Evolutionary conservation across 345 rosid genomes (phyloP).

Genomic region (Linum usitatissimum): DNA sequence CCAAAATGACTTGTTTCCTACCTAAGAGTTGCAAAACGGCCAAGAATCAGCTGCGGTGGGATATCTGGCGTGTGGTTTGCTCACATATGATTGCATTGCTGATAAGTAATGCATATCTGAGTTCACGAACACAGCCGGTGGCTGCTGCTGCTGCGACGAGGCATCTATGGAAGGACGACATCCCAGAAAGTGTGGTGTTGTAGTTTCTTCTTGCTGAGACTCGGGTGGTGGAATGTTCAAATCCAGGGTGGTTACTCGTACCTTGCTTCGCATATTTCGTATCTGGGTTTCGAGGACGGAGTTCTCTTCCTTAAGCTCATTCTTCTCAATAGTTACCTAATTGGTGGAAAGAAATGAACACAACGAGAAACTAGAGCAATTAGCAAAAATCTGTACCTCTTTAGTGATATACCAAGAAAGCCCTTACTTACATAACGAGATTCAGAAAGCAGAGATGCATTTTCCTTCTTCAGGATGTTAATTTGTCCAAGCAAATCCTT

Average conservation of each 20-base stretch:
- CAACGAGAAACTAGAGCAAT: not conserved
- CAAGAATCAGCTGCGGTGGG: constrained; percentile 65
- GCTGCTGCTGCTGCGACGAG: constrained; percentile 33
- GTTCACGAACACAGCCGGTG: constrained; percentile 61
- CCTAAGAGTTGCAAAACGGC: constrained; percentile 72
- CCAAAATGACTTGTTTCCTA: not conserved
- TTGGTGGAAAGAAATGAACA: not conserved
- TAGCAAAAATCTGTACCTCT: not conserved
- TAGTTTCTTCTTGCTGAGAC: constrained; percentile 28
- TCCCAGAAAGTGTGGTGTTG: constrained; percentile 21
- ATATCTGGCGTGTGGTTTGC: constrained; percentile 88
- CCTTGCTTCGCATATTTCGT: constrained; percentile 36
- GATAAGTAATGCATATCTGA: constrained; percentile 37
- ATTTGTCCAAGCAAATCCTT: constrained; percentile 63
- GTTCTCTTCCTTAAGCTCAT: constrained; percentile 77
- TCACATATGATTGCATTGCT: constrained; percentile 28
- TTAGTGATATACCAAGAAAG: no score
- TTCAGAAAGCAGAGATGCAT: constrained; percentile 53
- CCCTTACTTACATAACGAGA: constrained; percentile 54
- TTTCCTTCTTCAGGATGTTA: constrained; percentile 67
- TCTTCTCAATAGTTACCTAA: constrained; percentile 70
- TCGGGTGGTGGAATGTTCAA: constrained; percentile 43
- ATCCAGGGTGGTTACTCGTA: constrained; percentile 48
- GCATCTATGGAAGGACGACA: constrained; percentile 25
- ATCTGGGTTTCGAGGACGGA: constrained; percentile 55